Percentiles rank a stretch among this genome's conserved stretches.
Conservation (phyloP, 805 yeast species). For the Yueomyces sp. region DNA sequence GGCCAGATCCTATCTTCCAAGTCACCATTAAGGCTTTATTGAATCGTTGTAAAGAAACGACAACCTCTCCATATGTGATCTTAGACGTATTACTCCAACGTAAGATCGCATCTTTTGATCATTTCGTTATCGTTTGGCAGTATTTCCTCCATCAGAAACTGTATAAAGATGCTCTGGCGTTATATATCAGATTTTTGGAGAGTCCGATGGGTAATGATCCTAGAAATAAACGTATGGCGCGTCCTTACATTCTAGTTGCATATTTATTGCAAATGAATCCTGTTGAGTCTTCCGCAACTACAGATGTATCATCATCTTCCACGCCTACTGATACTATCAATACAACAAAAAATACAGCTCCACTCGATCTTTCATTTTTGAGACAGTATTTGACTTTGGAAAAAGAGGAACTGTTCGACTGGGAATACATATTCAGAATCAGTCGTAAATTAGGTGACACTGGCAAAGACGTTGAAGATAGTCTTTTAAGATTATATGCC, state of each 20-base stretch:
- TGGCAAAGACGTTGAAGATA: too few relatives aligned
- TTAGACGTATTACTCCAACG: constrained; percentile 13
- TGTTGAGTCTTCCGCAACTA: constrained; percentile 1
- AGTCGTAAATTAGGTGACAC: too few relatives aligned
- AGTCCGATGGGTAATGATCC: constrained; percentile 5
- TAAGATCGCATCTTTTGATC: constrained; percentile 17
- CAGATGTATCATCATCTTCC: constrained; percentile 5
- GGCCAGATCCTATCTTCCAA: too few relatives aligned
- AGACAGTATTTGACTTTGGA: too few relatives aligned
- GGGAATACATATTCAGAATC: too few relatives aligned
- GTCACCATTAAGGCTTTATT: too few relatives aligned
- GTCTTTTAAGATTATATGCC: too few relatives aligned
- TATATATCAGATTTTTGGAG: constrained; percentile 22
- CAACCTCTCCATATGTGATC: constrained; percentile 13
- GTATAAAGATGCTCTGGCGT: constrained; percentile 17
- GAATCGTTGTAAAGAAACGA: too few relatives aligned
- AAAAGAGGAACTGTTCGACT: too few relatives aligned
- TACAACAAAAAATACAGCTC: too few relatives aligned
- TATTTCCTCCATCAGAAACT: constrained; percentile 9
- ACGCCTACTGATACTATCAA: too few relatives aligned
- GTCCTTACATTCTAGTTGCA: neutral
- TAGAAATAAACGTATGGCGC: neutral
- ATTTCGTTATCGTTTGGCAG: constrained; percentile 16
- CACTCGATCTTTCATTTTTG: too few relatives aligned
- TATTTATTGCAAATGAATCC: neutral